Percentiles rank a stretch among this genome's conserved stretches.
phyloP scores from a whole-genome alignment of 2,329 filamentous ascomycete genomes.

The Pyricularia sp. region DNA sequence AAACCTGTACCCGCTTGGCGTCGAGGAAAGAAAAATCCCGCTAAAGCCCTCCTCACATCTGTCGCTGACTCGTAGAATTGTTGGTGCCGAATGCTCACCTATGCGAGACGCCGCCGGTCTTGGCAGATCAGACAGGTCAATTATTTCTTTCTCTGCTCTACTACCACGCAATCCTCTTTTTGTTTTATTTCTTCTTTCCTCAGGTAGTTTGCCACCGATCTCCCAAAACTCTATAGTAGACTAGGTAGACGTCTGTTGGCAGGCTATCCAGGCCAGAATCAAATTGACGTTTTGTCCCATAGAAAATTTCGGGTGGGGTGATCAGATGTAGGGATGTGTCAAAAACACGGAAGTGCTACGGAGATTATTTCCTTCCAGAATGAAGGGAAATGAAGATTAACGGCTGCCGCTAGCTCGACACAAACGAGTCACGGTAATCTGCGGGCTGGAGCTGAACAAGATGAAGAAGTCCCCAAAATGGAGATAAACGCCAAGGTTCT shows the following conservation, averaged over 20 bases:
- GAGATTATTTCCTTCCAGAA: slow-evolving; percentile 2
- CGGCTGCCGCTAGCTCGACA: not conserved
- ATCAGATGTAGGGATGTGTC: not conserved
- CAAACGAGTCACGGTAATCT: not conserved
- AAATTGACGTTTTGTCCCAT: not conserved
- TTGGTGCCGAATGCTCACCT: not conserved
- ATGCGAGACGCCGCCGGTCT: not conserved
- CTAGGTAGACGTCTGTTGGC: too few species aligned
- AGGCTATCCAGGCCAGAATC: not conserved
- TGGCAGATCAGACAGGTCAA: not conserved
- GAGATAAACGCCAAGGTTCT: not conserved
- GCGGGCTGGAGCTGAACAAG: not conserved
- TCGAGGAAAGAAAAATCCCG: not conserved
- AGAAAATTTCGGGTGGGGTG: not conserved
- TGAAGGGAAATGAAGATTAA: not conserved
- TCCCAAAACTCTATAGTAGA: too few species aligned
- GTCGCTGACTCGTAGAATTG: not conserved
- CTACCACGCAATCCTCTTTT: too few species aligned
- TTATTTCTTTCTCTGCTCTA: too few species aligned
- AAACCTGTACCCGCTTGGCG: not conserved
- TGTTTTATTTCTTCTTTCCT: too few species aligned
- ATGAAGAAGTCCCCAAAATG: not conserved
- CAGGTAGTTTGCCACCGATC: too few species aligned
- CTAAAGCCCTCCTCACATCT: not conserved
- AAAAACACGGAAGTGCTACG: not conserved